Base-by-base conservation (phyloP, 257 asterid genomes). In the Eucommia ulmoides region DNA sequence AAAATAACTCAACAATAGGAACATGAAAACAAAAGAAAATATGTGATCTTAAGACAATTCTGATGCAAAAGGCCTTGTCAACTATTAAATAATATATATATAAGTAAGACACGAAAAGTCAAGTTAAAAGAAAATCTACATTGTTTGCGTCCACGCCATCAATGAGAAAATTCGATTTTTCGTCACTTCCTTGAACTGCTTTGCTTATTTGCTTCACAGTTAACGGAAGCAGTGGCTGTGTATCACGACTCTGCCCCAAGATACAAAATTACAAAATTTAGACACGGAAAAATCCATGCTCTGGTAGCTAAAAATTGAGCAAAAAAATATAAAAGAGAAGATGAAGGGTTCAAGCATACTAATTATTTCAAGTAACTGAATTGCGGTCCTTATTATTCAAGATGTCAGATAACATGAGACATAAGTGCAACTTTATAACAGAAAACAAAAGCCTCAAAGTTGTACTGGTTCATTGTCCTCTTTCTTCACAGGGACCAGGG, bases 131-230 rank as follows among this genome's bases (percentile, higher is more conserved):
- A 19, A 24, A 23, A 58, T 84, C 44, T 49, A 88, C 97, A 57
- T 82, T 74, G 56, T 64, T 69, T 21, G 81, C 92, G 52, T 62
- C 75, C 51, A 70, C 69, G 1, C 88, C 88, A 21, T 79, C 83
- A 24, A 84, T 67, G 48, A 62, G 51, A 54, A 73, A 79, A 68
- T 38, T 68, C 1, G 88, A 54, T 51, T 81, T 83, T 56, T 77
- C 88, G 24, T 66, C 77, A 3, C 63, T 23, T 2, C 94, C 72
- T 16, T 73, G 71, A 21, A 47, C 58, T 35, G 92, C 88, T 48
- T 66, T 84, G 10, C 53, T 42, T 18, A 88, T 73, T 66, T 81
- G 93, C 75, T 84, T 88, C 76, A 84, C 88, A 3, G 97, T 84
- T 22, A 67, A 74, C 2, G 95, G 94, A 60, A 61, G 61, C 92